A percentile compares a stretch with the other conserved stretches of the same genome.
phyloP scores from a whole-genome alignment of 2,329 filamentous ascomycete species.

The Fusarium hostae region DNA sequence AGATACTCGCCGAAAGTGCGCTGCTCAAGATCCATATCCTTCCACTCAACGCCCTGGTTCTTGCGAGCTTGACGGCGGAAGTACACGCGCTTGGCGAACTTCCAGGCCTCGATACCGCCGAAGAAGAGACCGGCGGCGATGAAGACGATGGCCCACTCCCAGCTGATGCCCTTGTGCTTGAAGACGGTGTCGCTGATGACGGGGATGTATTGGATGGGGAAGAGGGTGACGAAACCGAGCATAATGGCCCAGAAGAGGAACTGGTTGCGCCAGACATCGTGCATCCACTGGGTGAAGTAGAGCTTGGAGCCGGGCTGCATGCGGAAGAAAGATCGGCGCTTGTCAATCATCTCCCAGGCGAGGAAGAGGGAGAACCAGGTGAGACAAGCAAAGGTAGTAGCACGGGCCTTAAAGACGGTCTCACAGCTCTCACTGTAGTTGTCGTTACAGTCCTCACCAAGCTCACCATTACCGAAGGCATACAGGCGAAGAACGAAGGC shows the following conservation, averaged over 20 bases:
- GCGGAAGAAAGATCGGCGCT: constrained; percentile 78
- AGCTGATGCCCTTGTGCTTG: constrained; percentile 68
- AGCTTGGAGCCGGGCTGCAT: constrained; percentile 72
- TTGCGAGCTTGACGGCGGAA: constrained; percentile 45
- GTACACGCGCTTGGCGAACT: constrained; percentile 64
- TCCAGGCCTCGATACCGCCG: constrained; percentile 67
- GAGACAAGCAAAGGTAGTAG: constrained; percentile 77
- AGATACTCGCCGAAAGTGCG: constrained; percentile 55
- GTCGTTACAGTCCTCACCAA: constrained; percentile 71
- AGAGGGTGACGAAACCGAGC: constrained; percentile 60
- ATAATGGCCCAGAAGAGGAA: constrained; percentile 75
- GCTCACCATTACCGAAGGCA: constrained; percentile 69
- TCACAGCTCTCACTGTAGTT: constrained; percentile 65
- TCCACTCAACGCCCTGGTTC: constrained; percentile 46
- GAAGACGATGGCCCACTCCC: constrained; percentile 73
- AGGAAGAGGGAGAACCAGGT: constrained; percentile 82
- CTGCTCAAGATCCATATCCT: constrained; percentile 54
- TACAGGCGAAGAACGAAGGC: constrained; percentile 74
- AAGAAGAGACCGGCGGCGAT: constrained; percentile 66
- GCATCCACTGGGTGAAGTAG: constrained; percentile 73
- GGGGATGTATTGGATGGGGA: constrained; percentile 67
- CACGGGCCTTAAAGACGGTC: constrained; percentile 75
- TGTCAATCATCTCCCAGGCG: constrained; percentile 81
- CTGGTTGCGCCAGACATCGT: constrained; percentile 76
- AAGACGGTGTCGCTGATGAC: constrained; percentile 69